phyloP scores from a whole-genome alignment of 2,329 filamentous ascomycete genomes.

The Verticillium albo-atrum region DNA sequence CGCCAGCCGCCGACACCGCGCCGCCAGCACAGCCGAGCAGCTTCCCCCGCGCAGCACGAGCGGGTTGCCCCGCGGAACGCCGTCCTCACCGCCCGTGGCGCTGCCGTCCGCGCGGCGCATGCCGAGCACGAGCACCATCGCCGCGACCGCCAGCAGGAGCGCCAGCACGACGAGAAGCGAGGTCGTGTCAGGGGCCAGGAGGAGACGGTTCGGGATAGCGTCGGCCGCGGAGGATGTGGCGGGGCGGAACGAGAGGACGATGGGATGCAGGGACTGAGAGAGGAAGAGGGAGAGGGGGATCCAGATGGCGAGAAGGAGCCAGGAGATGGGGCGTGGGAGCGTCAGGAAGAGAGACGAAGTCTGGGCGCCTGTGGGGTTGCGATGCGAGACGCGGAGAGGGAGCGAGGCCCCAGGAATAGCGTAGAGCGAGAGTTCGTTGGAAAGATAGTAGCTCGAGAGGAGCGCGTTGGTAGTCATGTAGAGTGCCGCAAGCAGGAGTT shows the following conservation, averaged over 20 bases:
- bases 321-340: conserved; percentile 40
- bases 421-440: conserved; percentile 44
- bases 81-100: conserved; percentile 25
- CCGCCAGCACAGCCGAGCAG: conserved; percentile 48
- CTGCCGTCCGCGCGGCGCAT: conserved; percentile 32
- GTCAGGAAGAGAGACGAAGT: conserved; percentile 44
- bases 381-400: conserved; percentile 42
- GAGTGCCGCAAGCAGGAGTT: conserved; percentile 41
- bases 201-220: background rate
- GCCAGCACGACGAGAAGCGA: conserved; percentile 37
- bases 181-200: conserved; percentile 32
- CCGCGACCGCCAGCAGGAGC: conserved; percentile 30
- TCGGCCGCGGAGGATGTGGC: conserved; percentile 1
- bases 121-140: conserved; percentile 31
- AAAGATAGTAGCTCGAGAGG: conserved; percentile 43
- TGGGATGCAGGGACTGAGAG: conserved; percentile 29
- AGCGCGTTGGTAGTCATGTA: conserved; percentile 44
- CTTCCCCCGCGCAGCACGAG: conserved; percentile 40
- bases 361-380: conserved; percentile 37
- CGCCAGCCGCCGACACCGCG: conserved; percentile 37
- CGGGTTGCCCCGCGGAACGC: conserved; percentile 39
- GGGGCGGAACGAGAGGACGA: conserved; percentile 26
- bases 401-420: conserved; percentile 23
- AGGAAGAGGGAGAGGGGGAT: conserved; percentile 38
- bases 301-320: conserved; percentile 39